Base-by-base conservation (phyloP, 2,329 filamentous ascomycete species). In the Plenodomus biglobosus region DNA sequence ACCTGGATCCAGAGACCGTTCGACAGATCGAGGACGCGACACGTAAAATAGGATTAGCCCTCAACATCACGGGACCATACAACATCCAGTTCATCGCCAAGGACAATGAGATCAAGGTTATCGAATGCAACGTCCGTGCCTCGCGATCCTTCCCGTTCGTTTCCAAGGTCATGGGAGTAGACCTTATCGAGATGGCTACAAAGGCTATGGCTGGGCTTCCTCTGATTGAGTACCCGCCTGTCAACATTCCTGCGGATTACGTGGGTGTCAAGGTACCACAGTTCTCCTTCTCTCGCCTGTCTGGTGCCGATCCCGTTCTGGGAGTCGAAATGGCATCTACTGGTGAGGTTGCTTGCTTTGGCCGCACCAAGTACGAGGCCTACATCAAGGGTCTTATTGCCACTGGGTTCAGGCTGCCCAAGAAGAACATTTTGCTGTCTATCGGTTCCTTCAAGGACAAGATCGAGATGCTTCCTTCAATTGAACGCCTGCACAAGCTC, bases 51-150 rank as follows among this genome's bases (percentile, higher is more conserved):
- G 94, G 88, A 59, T 86, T 88, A 54, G 92, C 94, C 15, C 82
- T 97, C 50, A 96, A 97, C 70, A 87, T 99, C 47, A 97, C 94
- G 35, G 94, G 94, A 41, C 94, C 94, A 18, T 96, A 88, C 82
- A 99, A 99, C 76, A 99, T 99, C 56, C 94, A 99, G 72, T 97
- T 99, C 78, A 99, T 99, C 65, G 94, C 94, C 65, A 97, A 97
- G 78, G 92, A 97, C 73, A 97, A 97, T 71, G 92, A 97, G 60
- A 97, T 99, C 80, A 97, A 97, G 80, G 94, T 99, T 59, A 99
- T 99, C 57, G 94, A 99, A 77, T 97, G 94, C 76, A 99, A 99
- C 66, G 94, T 97, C 52, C 87, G 94, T 55, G 94, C 94, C 15
- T 96, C 94, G 38, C 84, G 94, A 58, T 97, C 92, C 0, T 96